A percentile compares a stretch with the other conserved stretches of the same genome.
Conservation (phyloP, 2,329 filamentous ascomycete genomes). For the Cladosporium sp. region DNA sequence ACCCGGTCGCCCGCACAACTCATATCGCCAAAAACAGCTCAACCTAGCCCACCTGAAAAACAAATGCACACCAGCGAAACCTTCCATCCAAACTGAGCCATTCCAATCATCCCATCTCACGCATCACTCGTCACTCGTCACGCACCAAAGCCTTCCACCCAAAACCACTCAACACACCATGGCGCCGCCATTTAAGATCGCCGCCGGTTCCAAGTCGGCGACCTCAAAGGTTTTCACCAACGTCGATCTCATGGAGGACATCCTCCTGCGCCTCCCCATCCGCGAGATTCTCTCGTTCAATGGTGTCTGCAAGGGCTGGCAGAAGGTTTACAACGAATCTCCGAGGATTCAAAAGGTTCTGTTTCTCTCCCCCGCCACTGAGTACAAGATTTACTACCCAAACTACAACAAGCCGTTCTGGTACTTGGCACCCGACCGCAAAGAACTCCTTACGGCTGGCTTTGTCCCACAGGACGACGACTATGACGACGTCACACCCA, state of each 20-base stretch:
- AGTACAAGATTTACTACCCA: conserved; percentile 3
- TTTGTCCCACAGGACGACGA: not conserved
- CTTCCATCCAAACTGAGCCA: not conserved
- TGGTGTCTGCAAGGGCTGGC: conserved; percentile 20
- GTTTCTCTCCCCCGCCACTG: not conserved
- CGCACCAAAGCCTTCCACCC: not conserved
- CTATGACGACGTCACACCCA: not conserved
- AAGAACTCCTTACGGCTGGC: not conserved
- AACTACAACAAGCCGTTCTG: not conserved
- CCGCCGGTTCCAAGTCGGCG: not conserved
- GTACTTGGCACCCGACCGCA: not conserved
- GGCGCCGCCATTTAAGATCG: not conserved
- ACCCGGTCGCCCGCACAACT: not conserved
- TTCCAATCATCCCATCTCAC: not conserved
- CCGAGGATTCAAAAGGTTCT: not conserved
- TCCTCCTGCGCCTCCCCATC: conserved; percentile 18
- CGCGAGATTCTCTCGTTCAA: conserved; percentile 19
- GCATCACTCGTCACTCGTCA: not conserved
- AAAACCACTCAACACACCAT: not conserved
- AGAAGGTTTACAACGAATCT: not conserved
- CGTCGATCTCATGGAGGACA: conserved; percentile 24
- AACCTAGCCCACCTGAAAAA: not conserved
- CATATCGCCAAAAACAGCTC: not conserved
- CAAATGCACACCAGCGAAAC: not conserved
- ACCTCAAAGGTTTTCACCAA: conserved; percentile 5